Evolutionary conservation across 1,139 yeast species (phyloP).

Genomic region (Suhomyces terraborum): DNA sequence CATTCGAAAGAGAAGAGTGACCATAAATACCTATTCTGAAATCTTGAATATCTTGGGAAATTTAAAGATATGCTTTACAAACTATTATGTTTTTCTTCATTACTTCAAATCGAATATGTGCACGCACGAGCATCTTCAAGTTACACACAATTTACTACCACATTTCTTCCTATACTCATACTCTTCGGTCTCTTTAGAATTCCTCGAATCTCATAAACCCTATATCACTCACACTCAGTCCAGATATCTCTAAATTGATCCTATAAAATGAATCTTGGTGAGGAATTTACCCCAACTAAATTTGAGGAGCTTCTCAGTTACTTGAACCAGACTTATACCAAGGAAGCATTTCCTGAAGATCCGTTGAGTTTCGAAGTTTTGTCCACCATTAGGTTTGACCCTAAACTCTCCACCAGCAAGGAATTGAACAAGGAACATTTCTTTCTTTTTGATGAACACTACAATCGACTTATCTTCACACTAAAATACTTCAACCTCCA

Average conservation of each 20-base stretch:
- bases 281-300: neutral
- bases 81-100: too few species aligned
- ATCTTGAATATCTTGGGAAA: too few species aligned
- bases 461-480: conserved; percentile 56
- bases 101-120: too few species aligned
- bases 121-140: too few species aligned
- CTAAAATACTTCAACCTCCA: conserved; percentile 52
- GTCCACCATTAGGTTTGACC: conserved; percentile 75
- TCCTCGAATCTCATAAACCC: too few species aligned
- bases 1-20: too few species aligned
- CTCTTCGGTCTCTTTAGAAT: too few species aligned
- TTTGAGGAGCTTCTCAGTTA: conserved; percentile 1
- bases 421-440: conserved; percentile 40
- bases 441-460: conserved; percentile 66
- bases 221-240: too few species aligned
- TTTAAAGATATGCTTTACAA: too few species aligned
- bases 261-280: neutral
- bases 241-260: neutral
- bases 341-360: conserved; percentile 22
- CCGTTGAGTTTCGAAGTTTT: conserved; percentile 52
- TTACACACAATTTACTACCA: too few species aligned
- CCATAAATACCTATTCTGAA: too few species aligned
- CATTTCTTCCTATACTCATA: too few species aligned
- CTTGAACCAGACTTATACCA: conserved; percentile 21
- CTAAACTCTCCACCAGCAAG: conserved; percentile 37